These are phyloP conservation scores for Phytopythium cucurbitacearum DNA, from an alignment of 352 stramenopile genomes.

Conservation along the genomic window DNA sequence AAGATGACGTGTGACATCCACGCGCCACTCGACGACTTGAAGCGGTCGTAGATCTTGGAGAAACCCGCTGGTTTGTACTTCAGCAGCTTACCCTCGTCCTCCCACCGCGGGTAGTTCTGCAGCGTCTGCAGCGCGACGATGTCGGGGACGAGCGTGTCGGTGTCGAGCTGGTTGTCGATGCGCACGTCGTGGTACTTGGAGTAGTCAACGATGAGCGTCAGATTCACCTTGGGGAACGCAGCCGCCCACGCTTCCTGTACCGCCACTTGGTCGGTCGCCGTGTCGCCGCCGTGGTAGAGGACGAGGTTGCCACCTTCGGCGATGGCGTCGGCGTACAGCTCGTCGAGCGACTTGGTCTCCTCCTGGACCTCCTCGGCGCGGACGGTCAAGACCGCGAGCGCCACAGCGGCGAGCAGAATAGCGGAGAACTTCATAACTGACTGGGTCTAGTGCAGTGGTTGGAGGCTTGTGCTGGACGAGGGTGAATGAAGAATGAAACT, in stretches of 20 bases:
- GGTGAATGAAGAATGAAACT: neutral
- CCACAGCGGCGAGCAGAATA: slow-evolving; percentile 3
- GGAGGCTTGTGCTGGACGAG: neutral
- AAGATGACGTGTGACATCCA: slow-evolving; percentile 37
- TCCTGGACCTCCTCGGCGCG: slow-evolving; percentile 10
- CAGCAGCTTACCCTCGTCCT: slow-evolving; percentile 29
- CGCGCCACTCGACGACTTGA: slow-evolving; percentile 22
- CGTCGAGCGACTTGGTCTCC: slow-evolving; percentile 34
- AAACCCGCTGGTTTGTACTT: slow-evolving; percentile 48
- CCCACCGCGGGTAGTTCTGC: slow-evolving; percentile 46
- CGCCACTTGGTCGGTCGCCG: slow-evolving; percentile 15
- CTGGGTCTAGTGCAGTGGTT: neutral
- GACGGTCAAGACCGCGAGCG: slow-evolving; percentile 2
- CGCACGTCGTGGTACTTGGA: slow-evolving; percentile 52
- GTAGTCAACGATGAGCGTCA: slow-evolving; percentile 55
- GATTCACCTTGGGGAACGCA: slow-evolving; percentile 48
- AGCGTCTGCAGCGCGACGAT: slow-evolving; percentile 46
- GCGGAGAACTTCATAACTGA: neutral
- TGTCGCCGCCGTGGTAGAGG: slow-evolving; percentile 34
- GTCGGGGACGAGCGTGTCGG: slow-evolving; percentile 31
- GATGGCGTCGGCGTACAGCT: slow-evolving; percentile 43
- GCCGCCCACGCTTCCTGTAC: slow-evolving; percentile 19
- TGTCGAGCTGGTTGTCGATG: slow-evolving; percentile 57
- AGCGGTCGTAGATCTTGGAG: slow-evolving; percentile 42
- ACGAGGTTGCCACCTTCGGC: slow-evolving; percentile 47